phyloP scores from a whole-genome alignment of 352 stramenopile species.

The Lagenidium sp. region DNA sequence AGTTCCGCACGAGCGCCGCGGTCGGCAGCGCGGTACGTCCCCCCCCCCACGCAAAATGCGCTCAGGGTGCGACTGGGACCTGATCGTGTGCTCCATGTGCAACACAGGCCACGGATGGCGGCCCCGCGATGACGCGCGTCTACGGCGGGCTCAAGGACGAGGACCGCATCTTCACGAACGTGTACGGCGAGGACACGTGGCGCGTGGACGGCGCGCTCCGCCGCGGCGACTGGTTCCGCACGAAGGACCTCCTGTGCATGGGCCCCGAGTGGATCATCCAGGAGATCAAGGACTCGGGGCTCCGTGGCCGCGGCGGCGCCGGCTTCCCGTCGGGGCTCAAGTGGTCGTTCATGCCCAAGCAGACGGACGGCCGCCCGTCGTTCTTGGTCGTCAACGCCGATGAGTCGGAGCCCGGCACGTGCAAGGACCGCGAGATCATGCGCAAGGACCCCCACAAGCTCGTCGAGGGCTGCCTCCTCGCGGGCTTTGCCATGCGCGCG shows the following conservation, averaged over 20 bases:
- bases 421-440: constrained; percentile 99
- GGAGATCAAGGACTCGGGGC: constrained; percentile 98
- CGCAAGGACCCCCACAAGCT: constrained; percentile 99
- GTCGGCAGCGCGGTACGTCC: constrained; percentile 17
- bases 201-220: constrained; percentile 82
- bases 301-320: constrained; percentile 96
- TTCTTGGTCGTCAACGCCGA: constrained; percentile 99
- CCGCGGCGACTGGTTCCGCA: constrained; percentile 95
- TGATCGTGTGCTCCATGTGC: too few relatives aligned
- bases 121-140: constrained; percentile 65
- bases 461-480: constrained; percentile 96
- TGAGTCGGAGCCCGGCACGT: constrained; percentile 98
- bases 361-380: constrained; percentile 95
- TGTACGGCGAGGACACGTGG: constrained; percentile 97
- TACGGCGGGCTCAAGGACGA: constrained; percentile 97
- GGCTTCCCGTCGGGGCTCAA: constrained; percentile 99
- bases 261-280: constrained; percentile 99
- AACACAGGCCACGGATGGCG: constrained; percentile 25
- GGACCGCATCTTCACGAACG: constrained; percentile 99
- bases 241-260: constrained; percentile 98
- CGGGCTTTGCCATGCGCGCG: constrained; percentile 98
- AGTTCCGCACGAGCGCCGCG: constrained; percentile 16
- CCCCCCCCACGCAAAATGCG: not conserved
- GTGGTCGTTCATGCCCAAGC: constrained; percentile 99
- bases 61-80: not conserved